phyloP scores from a whole-genome alignment of 345 rosid species.

The Euphorbia pulcherrima region DNA sequence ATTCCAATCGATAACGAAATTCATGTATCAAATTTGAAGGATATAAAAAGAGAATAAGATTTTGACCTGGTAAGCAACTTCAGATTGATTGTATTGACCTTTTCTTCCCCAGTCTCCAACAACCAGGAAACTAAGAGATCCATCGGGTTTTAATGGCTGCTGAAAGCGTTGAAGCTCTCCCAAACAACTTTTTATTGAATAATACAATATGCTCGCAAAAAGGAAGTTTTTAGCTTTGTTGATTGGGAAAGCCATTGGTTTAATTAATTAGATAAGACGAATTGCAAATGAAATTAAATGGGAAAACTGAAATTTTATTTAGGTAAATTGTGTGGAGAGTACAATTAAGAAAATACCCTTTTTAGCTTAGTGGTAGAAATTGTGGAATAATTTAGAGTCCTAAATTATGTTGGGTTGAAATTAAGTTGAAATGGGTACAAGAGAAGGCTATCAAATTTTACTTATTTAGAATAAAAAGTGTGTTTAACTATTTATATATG shows the following conservation, averaged over 20 bases:
- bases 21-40: no score
- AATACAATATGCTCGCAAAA: not conserved
- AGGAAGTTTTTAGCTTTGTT: not conserved
- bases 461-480: no score
- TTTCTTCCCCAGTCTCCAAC: constrained; percentile 22
- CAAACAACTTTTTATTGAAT: not conserved
- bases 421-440: not conserved
- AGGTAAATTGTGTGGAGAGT: not conserved
- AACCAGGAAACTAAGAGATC: constrained; percentile 17
- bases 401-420: not conserved
- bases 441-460: not conserved
- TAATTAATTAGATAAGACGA: not conserved
- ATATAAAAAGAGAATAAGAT: not conserved
- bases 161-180: constrained; percentile 13
- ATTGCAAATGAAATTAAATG: not conserved
- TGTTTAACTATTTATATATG: no score
- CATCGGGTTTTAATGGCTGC: constrained; percentile 14
- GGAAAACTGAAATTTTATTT: not conserved
- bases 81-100: constrained; percentile 13
- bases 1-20: no score
- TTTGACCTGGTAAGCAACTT: constrained; percentile 10
- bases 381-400: not conserved
- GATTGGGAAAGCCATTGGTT: not conserved
- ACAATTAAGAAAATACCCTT: not conserved
- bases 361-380: not conserved